These are phyloP conservation scores for Eucalyptus caleyi DNA, from an alignment of 345 rosid species.

Conservation along the genomic window DNA sequence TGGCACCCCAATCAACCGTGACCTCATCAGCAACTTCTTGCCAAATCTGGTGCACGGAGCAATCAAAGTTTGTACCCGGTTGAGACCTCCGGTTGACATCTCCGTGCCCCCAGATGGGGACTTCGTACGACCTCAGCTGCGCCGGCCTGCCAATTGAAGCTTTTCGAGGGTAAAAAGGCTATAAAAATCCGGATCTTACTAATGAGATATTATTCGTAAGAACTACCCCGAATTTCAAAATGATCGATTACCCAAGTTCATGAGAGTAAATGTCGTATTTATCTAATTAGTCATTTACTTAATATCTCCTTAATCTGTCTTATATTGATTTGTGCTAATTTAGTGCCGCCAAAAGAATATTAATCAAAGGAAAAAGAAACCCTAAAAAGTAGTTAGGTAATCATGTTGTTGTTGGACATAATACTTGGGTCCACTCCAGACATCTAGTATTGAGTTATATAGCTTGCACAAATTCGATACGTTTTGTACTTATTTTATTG, in stretches of 20 bases:
- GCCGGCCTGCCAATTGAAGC: constrained; percentile 36
- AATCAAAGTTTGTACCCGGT: constrained; percentile 51
- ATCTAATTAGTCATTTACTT: neutral
- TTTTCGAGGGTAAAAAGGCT: neutral
- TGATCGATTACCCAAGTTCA: neutral
- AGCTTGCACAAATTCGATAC: neutral
- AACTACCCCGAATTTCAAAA: rapidly evolving
- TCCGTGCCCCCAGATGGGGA: constrained; percentile 72
- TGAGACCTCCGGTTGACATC: constrained; percentile 80
- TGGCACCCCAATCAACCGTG: constrained; percentile 42
- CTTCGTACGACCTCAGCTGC: constrained; percentile 76
- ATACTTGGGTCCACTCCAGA: neutral
- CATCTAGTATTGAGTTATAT: neutral
- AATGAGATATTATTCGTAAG: too few relatives aligned
- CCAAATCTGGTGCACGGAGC: constrained; percentile 75
- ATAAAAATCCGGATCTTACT: neutral
- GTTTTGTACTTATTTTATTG: neutral
- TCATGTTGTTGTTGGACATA: neutral
- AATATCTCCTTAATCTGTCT: neutral
- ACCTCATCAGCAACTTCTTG: constrained; percentile 69
- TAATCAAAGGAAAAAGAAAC: neutral
- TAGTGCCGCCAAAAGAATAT: neutral
- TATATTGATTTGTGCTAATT: neutral
- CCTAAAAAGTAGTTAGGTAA: neutral
- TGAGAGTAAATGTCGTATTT: neutral